Percentiles rank a stretch among this genome's conserved stretches.
phyloP scores from a whole-genome alignment of 75 land plant species.

The Pinus albicaulis region DNA sequence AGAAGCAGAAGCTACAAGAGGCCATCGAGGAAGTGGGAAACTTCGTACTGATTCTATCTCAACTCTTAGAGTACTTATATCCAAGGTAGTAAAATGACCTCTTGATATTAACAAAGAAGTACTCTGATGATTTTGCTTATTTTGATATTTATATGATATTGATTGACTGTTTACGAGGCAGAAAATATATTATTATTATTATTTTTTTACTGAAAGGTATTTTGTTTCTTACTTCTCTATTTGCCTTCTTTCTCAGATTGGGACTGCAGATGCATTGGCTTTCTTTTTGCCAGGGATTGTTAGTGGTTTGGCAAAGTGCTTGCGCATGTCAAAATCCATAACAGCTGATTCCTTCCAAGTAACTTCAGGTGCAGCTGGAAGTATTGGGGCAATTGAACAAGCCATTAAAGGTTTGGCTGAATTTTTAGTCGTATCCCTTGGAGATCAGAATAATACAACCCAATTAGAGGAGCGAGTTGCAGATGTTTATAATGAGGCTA shows the following conservation, averaged over 20 bases:
- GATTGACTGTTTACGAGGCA: not conserved
- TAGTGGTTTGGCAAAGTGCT: conserved; percentile 75
- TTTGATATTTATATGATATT: not conserved
- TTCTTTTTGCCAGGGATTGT: conserved; percentile 93
- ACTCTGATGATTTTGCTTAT: conserved; percentile 6
- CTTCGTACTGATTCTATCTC: conserved; percentile 74
- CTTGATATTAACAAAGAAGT: not conserved
- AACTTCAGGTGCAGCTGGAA: conserved; percentile 85
- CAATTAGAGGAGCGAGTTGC: conserved; percentile 7
- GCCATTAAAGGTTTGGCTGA: conserved; percentile 73
- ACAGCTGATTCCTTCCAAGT: conserved; percentile 14
- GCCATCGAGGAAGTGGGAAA: conserved; percentile 80
- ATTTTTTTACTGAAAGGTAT: not conserved
- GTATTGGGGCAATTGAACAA: conserved; percentile 59
- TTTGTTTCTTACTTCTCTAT: not conserved
- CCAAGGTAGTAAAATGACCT: conserved; percentile 51
- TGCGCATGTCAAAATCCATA: conserved; percentile 59
- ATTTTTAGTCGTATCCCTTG: conserved; percentile 61
- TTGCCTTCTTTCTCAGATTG: conserved; percentile 54
- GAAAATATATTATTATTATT: not conserved
- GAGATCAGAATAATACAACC: conserved; percentile 47
- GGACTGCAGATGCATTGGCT: conserved; percentile 87
- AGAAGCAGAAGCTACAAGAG: conserved; percentile 72
- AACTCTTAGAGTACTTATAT: conserved; percentile 66
- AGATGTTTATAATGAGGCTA: not conserved